phyloP scores from a whole-genome alignment of 345 rosid species.

The Geranium rotundifolium region DNA sequence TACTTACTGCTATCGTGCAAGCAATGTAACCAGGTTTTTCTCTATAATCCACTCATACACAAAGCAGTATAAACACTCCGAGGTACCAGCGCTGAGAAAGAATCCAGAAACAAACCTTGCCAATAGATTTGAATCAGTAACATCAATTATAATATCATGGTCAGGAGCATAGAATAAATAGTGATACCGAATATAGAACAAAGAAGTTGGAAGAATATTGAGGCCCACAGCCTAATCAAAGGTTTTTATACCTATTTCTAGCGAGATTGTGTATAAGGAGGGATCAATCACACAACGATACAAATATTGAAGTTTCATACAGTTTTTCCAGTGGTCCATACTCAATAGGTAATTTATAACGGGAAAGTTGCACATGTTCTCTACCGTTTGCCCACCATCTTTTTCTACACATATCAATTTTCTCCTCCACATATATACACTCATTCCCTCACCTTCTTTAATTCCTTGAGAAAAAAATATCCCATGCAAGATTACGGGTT shows the following conservation, averaged over 20 bases:
- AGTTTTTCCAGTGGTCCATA: too few species aligned
- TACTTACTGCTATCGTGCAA: slow-evolving; percentile 66
- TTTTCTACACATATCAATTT: not conserved
- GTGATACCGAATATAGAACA: too few species aligned
- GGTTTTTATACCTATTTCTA: too few species aligned
- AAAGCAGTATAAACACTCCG: slow-evolving; percentile 51
- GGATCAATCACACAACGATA: too few species aligned
- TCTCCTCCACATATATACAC: not conserved
- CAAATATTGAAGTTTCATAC: too few species aligned
- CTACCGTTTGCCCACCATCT: not conserved
- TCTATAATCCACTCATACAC: slow-evolving; percentile 45
- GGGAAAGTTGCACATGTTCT: not conserved
- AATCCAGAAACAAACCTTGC: slow-evolving; percentile 66
- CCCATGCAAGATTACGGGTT: not conserved
- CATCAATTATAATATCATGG: not conserved
- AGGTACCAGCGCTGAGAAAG: slow-evolving; percentile 86
- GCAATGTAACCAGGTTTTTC: slow-evolving; percentile 86
- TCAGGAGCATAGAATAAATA: too few species aligned
- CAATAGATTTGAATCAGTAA: slow-evolving; percentile 4
- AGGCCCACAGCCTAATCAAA: too few species aligned
- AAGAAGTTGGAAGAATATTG: too few species aligned
- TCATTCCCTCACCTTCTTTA: not conserved
- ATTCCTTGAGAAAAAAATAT: not conserved
- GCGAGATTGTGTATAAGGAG: too few species aligned
- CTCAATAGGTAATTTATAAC: too few species aligned